Conservation (phyloP, 768 basidiomycete species). For the Rhodotorula paludigena region DNA sequence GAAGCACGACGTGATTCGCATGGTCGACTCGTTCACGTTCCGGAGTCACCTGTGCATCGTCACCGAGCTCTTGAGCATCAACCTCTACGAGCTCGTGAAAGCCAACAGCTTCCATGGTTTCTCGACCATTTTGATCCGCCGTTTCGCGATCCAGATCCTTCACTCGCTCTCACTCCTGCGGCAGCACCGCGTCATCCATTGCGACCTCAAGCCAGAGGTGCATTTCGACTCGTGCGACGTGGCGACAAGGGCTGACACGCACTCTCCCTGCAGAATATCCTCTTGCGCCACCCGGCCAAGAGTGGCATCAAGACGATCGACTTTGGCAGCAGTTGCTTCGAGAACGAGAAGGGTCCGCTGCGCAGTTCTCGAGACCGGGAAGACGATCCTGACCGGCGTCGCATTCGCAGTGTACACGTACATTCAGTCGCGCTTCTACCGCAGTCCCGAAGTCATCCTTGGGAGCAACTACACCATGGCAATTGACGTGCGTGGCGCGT, state of each 20-base stretch:
- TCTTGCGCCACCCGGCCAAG: constrained; percentile 88
- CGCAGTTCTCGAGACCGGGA: background rate
- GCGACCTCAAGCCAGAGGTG: constrained; percentile 97
- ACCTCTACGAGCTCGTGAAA: constrained; percentile 97
- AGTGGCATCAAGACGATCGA: constrained; percentile 98
- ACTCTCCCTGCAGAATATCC: constrained; percentile 66
- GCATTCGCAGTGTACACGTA: constrained; percentile 81
- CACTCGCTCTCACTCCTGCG: constrained; percentile 86
- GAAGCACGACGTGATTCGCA: constrained; percentile 93
- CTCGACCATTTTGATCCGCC: constrained; percentile 85
- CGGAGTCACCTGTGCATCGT: constrained; percentile 95
- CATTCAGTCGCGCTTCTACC: constrained; percentile 98
- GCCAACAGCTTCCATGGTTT: constrained; percentile 99
- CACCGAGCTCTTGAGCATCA: constrained; percentile 95
- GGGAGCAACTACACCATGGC: constrained; percentile 99
- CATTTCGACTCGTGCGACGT: constrained; percentile 38
- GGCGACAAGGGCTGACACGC: background rate
- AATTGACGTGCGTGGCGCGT: constrained; percentile 34
- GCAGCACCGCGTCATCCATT: constrained; percentile 95
- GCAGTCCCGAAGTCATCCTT: constrained; percentile 88
- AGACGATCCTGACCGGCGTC: too few relatives aligned
- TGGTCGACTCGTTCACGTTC: constrained; percentile 98
- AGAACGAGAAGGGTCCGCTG: constrained; percentile 74
- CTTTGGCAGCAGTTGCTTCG: constrained; percentile 96
- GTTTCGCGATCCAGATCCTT: constrained; percentile 95